These are phyloP conservation scores for Helicocarpus griseus DNA, from an alignment of 2,329 filamentous ascomycete species.

Conservation along the genomic window DNA sequence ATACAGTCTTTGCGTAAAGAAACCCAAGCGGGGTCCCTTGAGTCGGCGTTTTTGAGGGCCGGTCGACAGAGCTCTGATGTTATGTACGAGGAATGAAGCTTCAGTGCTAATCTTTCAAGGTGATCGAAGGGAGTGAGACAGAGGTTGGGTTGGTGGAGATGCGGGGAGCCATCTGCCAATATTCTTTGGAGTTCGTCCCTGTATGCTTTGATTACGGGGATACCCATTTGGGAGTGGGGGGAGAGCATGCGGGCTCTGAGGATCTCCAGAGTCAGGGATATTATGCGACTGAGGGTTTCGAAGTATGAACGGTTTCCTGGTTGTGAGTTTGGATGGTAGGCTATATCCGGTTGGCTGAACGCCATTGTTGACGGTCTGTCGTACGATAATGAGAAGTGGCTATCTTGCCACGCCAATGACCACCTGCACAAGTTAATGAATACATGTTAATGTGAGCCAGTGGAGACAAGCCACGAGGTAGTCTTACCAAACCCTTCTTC, in stretches of 20 bases:
- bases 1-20: constrained; percentile 46
- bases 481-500: constrained; percentile 36
- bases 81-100: constrained; percentile 53
- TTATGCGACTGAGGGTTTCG: constrained; percentile 49
- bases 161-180: constrained; percentile 48
- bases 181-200: constrained; percentile 48
- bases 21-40: constrained; percentile 29
- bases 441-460: neutral
- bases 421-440: constrained; percentile 33
- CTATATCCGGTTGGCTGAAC: constrained; percentile 43
- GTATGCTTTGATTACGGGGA: constrained; percentile 46
- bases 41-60: constrained; percentile 44
- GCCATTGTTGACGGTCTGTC: constrained; percentile 49
- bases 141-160: constrained; percentile 44
- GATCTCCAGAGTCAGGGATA: constrained; percentile 45
- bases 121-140: constrained; percentile 39
- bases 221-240: constrained; percentile 44
- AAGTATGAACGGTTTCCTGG: constrained; percentile 46
- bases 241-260: constrained; percentile 48
- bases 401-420: constrained; percentile 57
- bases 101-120: constrained; percentile 50
- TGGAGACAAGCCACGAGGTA: neutral
- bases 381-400: constrained; percentile 53
- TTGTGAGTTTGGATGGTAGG: constrained; percentile 38
- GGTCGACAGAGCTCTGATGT: constrained; percentile 54